These are phyloP conservation scores for Tetradesmus lagerheimii DNA, from an alignment of 139 green algal species.

Conservation along the genomic window DNA sequence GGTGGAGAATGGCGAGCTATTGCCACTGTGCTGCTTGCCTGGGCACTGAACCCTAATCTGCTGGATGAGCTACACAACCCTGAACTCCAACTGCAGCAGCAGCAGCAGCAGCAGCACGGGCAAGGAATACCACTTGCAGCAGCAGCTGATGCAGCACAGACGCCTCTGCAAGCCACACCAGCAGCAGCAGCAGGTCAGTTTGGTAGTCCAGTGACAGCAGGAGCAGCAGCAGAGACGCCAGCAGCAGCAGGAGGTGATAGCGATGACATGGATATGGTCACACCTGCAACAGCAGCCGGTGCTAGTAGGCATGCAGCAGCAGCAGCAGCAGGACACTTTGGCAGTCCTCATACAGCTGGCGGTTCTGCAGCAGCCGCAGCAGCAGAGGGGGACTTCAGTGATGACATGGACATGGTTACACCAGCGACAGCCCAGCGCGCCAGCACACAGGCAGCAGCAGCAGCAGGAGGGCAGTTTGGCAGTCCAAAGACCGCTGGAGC, in stretches of 20 bases:
- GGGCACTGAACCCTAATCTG: constrained; percentile 49
- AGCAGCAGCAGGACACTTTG: background rate
- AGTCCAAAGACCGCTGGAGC: background rate
- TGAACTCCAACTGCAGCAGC: background rate
- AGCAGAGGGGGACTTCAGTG: background rate
- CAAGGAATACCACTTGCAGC: background rate
- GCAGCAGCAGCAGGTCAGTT: background rate
- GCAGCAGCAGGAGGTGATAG: background rate
- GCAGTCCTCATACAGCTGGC: background rate
- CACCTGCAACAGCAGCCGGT: background rate
- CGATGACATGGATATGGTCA: constrained; percentile 47
- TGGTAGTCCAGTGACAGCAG: background rate
- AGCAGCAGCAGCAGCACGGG: constrained; percentile 16
- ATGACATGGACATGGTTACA: constrained; percentile 44
- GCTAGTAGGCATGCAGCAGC: background rate
- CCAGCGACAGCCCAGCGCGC: background rate
- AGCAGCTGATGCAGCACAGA: constrained; percentile 2
- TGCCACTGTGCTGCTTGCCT: constrained; percentile 50
- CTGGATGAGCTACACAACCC: background rate
- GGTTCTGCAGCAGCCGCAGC: background rate
- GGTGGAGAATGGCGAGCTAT: constrained; percentile 52
- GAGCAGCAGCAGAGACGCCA: background rate
- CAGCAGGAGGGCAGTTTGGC: background rate
- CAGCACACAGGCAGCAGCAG: background rate
- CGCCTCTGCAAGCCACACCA: background rate